A percentile compares a stretch with the other conserved stretches of the same genome.
These are phyloP conservation scores for Pythium utonaiense DNA, from an alignment of 352 stramenopile genomes.

Conservation along the genomic window DNA sequence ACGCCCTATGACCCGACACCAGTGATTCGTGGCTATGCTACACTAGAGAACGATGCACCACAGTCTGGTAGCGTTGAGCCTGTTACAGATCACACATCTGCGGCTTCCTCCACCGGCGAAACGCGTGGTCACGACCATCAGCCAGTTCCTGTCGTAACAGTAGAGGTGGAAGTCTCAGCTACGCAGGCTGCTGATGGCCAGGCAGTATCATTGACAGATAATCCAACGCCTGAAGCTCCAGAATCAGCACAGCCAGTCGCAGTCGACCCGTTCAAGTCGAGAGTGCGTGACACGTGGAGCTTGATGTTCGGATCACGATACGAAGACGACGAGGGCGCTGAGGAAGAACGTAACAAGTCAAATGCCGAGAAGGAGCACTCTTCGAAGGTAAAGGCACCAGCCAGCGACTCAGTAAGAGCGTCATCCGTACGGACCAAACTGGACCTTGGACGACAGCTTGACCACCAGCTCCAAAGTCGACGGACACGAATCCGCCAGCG, in stretches of 20 bases:
- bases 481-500: not conserved
- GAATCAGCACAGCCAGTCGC: constrained; percentile 16
- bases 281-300: constrained; percentile 40
- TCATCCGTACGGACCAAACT: constrained; percentile 31
- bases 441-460: constrained; percentile 34
- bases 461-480: constrained; percentile 33
- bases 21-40: not conserved
- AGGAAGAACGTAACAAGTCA: not conserved
- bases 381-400: not conserved
- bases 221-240: not conserved
- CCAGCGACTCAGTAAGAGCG: not conserved
- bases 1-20: not conserved
- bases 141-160: too few relatives aligned
- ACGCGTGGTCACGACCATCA: too few relatives aligned
- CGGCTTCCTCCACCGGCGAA: not conserved
- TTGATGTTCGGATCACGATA: constrained; percentile 59
- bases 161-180: too few relatives aligned
- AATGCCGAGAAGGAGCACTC: not conserved
- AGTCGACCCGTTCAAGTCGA: constrained; percentile 30
- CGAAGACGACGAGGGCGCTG: constrained; percentile 31
- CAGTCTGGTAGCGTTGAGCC: too few relatives aligned
- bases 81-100: too few relatives aligned
- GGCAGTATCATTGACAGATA: not conserved
- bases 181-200: too few relatives aligned
- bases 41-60: not conserved